Conservation (phyloP, 306 rosid genomes). For the Prunus salicina region DNA sequence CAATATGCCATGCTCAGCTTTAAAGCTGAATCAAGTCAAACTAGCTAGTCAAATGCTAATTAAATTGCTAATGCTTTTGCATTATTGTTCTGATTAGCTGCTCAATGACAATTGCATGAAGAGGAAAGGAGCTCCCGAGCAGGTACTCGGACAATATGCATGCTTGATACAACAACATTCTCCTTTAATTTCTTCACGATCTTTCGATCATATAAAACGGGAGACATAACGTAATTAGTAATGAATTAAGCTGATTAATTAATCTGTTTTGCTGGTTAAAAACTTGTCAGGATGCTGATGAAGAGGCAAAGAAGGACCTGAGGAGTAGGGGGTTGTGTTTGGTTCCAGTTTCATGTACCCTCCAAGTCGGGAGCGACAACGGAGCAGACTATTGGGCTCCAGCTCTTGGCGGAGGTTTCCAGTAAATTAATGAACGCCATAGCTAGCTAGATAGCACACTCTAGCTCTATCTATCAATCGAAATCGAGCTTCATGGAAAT, state of each 20-base stretch:
- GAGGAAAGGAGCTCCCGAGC: constrained; percentile 56
- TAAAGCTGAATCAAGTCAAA: not conserved
- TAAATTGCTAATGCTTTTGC: constrained; percentile 17
- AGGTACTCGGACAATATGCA: constrained; percentile 16
- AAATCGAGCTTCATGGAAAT: constrained; percentile 35
- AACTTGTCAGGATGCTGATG: constrained; percentile 41
- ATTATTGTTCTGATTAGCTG: constrained; percentile 39
- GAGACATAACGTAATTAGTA: too few relatives aligned
- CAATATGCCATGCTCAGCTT: not conserved
- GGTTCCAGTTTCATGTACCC: constrained; percentile 95
- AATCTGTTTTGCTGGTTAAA: not conserved
- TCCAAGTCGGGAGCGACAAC: constrained; percentile 91
- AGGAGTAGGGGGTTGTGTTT: constrained; percentile 94
- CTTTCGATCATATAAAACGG: too few relatives aligned
- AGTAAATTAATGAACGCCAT: constrained; percentile 24
- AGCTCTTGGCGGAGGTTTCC: constrained; percentile 67
- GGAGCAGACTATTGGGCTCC: constrained; percentile 99
- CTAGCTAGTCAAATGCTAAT: not conserved
- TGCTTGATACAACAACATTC: too few relatives aligned
- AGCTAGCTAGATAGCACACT: constrained; percentile 16
- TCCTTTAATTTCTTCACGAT: too few relatives aligned
- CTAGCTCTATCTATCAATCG: not conserved
- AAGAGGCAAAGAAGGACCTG: constrained; percentile 72
- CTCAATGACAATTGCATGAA: constrained; percentile 78
- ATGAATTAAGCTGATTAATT: not conserved